Base-by-base conservation (phyloP, 805 yeast genomes). In the Tetrapisispora taiwanensis region DNA sequence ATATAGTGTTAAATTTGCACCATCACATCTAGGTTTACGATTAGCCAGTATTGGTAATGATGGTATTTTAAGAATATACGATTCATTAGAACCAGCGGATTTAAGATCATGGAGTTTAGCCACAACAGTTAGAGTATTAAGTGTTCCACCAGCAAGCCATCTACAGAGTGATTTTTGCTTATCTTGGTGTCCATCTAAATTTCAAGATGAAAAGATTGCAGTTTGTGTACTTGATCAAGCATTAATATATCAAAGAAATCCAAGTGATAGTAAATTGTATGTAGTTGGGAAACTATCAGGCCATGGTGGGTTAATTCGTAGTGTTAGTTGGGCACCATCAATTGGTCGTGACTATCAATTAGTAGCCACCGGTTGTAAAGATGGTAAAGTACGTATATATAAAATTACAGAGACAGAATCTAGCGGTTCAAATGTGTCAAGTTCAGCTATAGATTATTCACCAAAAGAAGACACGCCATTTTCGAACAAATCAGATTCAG, bases 301-400 rank as follows among this genome's bases (percentile, higher is more conserved):
- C 33, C 97, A 89, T 59, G 73, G 76, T 43, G 95, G 95, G 2
- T 71, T 90, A 34, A 86, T 90, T 30, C 71, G 97, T 55, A 83
- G 88, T 15, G 86, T 89, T 5, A 74, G 89, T 27, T 90, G 98
- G 98, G 97, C 97, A 0, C 96, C 97, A 3, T 78, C 94, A 0
- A 85, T 89, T 82, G 97, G 97, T 2, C 71, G 95, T 52, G 78
- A 81, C 50, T 85, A 78, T 60, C 95, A 90, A 54, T 68, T 89
- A 39, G 71, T 92, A 36, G 97, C 99, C 0, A 90, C 97, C 0
- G 97, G 94, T 5, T 88, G 95, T 60, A 88, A 88, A 60, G 99
- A 92, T 61, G 98, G 97, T 1, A 78, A 71, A 55, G 88, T 92
- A 10, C 75, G 97, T 43, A 81, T 92, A 3, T 90, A 81, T 71